Base-by-base conservation (phyloP, 306 rosid genomes). In the Gleditsia sinensis region DNA sequence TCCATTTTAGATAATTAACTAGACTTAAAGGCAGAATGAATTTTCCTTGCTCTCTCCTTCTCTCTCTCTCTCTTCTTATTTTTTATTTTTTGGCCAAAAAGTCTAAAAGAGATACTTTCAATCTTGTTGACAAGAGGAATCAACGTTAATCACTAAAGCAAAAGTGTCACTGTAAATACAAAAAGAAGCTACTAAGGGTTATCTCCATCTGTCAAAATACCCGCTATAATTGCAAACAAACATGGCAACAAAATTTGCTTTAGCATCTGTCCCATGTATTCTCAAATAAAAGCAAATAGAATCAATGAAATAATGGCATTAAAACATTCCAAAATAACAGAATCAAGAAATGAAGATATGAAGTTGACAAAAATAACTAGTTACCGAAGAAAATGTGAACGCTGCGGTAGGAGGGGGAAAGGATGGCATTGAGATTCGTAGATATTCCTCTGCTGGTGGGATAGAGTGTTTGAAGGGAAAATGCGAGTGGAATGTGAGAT, bases 391-490 rank as follows among this genome's bases (percentile, higher is more conserved):
- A 71, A 45, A 42, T 69, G 78, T 23, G 74, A 60, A 12, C 57
- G 75, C 56, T 32, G 83, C 5, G 74, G 43, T 25, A 11, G 64
- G 33, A 37, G 37, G 21, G 40, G 64, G 42, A 75, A 51, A 10
- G 80, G 40, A 65, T 68, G 76, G 84, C 84, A 83, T 71, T 80
- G 90, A 39, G 84, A 78, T 3, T 51, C 65, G 66, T 39, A 43
- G 78, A 58, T 55, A 53, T 51, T 64, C 58, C 7, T 54, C 43
- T 54, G 61, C 46, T 36, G 53, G 13, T 27, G 40, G 20, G 59
- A 56, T 1, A 39, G 50, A 28, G 73, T 7, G 43, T 72, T 67
- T 28, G 71, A 9, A 7, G 69, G 53, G 24, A 72, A 48, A 76
- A 80, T 45, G 80, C 70, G 28, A 10, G 79, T 16, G 59, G 84